A percentile compares a stretch with the other conserved stretches of the same genome.
These are phyloP conservation scores for Phytophthora cryptogea DNA, from an alignment of 352 stramenopile species.

Conservation along the genomic window DNA sequence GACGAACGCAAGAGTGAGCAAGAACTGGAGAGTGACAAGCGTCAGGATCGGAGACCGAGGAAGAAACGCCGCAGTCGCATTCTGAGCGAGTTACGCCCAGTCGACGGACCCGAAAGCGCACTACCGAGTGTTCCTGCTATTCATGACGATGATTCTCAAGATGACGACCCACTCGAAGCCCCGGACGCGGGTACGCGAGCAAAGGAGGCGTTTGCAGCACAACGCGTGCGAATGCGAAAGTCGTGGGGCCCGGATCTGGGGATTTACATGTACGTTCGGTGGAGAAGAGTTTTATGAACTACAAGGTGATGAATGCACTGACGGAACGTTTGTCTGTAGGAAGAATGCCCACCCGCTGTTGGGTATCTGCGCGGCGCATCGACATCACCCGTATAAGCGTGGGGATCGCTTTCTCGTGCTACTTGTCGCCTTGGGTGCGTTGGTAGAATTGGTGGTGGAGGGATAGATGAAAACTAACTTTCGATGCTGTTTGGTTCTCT, in stretches of 20 bases:
- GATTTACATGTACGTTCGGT: conserved; percentile 62
- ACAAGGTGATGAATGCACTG: not conserved
- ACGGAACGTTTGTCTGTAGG: conserved; percentile 31
- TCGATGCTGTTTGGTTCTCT: conserved; percentile 8
- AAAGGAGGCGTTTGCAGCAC: conserved; percentile 51
- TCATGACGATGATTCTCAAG: conserved; percentile 27
- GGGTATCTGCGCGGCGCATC: conserved; percentile 42
- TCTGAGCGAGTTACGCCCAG: conserved; percentile 41
- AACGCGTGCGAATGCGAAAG: conserved; percentile 54
- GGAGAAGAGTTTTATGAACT: not conserved
- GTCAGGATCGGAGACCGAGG: conserved; percentile 10
- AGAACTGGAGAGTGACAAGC: conserved; percentile 14
- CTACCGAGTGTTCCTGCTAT: conserved; percentile 18
- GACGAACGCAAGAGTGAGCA: conserved; percentile 32
- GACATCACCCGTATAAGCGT: conserved; percentile 59
- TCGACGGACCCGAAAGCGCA: conserved; percentile 22
- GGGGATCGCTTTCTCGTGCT: conserved; percentile 56
- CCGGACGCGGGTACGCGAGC: conserved; percentile 29
- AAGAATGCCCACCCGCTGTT: conserved; percentile 64
- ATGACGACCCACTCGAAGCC: conserved; percentile 25
- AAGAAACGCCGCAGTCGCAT: conserved; percentile 40
- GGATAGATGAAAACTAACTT: conserved; percentile 1
- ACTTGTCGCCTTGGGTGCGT: conserved; percentile 50
- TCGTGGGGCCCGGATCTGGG: conserved; percentile 48
- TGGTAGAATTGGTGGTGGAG: not conserved